These are phyloP conservation scores for Sequoiadendron giganteum DNA, from an alignment of 75 land plant genomes.

Conservation along the genomic window DNA sequence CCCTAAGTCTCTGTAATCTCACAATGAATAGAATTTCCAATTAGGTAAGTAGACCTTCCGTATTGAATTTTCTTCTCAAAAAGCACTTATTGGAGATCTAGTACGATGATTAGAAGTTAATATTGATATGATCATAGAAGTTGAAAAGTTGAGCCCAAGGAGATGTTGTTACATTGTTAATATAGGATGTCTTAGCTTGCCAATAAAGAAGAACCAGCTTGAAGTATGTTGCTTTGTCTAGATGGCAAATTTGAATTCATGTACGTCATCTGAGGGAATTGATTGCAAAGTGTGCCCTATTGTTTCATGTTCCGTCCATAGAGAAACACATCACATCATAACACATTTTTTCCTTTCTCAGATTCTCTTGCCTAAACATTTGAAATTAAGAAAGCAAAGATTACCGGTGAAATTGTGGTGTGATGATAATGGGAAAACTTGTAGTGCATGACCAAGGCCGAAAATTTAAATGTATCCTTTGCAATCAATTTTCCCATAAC, in stretches of 20 bases:
- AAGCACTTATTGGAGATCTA: too few relatives aligned
- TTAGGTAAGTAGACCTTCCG: too few relatives aligned
- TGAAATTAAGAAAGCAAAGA: background rate
- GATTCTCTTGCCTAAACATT: background rate
- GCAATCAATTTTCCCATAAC: background rate
- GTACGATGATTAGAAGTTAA: too few relatives aligned
- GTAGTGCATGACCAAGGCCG: background rate
- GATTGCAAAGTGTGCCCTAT: background rate
- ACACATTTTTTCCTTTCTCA: background rate
- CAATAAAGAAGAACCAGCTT: background rate
- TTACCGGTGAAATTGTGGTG: background rate
- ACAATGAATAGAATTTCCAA: too few relatives aligned
- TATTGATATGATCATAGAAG: too few relatives aligned
- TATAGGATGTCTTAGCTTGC: background rate
- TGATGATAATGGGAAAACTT: background rate
- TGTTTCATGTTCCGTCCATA: background rate
- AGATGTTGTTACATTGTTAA: background rate
- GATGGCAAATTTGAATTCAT: too few relatives aligned
- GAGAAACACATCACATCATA: background rate
- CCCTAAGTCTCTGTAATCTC: too few relatives aligned
- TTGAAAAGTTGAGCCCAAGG: too few relatives aligned
- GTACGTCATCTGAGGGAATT: background rate
- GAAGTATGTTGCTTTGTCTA: background rate
- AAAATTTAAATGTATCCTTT: background rate
- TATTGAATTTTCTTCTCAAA: too few relatives aligned